These are phyloP conservation scores for Corchorus capsularis DNA, from an alignment of 345 rosid species.

Conservation along the genomic window DNA sequence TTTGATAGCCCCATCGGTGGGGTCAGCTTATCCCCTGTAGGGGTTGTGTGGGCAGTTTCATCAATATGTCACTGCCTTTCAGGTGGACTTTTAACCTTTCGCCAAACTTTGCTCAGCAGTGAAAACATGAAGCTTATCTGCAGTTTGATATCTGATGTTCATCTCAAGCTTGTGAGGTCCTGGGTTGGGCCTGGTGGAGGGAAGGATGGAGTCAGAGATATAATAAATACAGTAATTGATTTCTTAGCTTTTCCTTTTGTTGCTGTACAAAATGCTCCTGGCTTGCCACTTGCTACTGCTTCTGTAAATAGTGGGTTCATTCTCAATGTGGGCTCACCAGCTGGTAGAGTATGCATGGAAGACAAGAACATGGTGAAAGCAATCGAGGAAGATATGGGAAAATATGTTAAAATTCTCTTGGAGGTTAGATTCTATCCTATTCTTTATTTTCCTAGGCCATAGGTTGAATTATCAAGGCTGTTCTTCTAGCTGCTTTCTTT, in stretches of 20 bases:
- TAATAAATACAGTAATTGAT: constrained; percentile 71
- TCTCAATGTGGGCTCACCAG: constrained; percentile 86
- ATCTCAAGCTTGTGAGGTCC: constrained; percentile 77
- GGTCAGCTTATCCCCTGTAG: constrained; percentile 77
- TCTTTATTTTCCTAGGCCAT: not conserved
- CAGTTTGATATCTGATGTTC: constrained; percentile 65
- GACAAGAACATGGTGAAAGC: constrained; percentile 76
- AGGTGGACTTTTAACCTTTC: constrained; percentile 72
- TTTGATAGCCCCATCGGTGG: constrained; percentile 38
- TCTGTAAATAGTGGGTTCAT: constrained; percentile 92
- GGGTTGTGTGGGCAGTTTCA: constrained; percentile 85
- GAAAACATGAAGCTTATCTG: constrained; percentile 64
- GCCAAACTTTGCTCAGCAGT: constrained; percentile 67
- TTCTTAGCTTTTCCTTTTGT: constrained; percentile 93
- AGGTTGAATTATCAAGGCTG: not conserved
- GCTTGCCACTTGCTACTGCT: constrained; percentile 76
- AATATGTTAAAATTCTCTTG: constrained; percentile 72
- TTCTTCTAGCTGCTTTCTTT: not conserved
- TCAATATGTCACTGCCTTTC: constrained; percentile 83
- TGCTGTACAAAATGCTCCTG: constrained; percentile 79
- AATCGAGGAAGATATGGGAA: constrained; percentile 88
- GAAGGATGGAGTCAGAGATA: constrained; percentile 80
- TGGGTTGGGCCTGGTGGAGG: constrained; percentile 97
- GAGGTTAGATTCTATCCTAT: constrained; percentile 55
- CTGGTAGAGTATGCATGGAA: constrained; percentile 73